Evolutionary conservation across 768 basidiomycete genomes (phyloP).

Genomic region (Strobilomyces echinocephalus): DNA sequence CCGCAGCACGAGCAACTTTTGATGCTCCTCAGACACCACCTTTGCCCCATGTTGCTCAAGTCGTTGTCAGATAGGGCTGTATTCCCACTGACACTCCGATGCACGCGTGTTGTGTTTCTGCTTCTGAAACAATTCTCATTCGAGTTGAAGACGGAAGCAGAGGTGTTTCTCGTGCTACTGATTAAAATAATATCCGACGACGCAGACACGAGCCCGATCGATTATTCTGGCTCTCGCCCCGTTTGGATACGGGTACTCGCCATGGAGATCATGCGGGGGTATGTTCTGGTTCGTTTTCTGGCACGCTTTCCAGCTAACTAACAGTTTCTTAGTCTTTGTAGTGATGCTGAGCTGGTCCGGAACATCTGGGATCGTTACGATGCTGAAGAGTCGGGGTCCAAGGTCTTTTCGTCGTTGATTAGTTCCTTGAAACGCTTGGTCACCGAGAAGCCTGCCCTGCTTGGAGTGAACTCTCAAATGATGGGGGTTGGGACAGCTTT

Average conservation of each 20-base stretch:
- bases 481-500: slow-evolving; percentile 65
- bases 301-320: neutral
- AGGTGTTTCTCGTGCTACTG: slow-evolving; percentile 77
- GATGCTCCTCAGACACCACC: slow-evolving; percentile 81
- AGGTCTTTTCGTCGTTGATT: slow-evolving; percentile 73
- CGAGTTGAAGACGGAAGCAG: slow-evolving; percentile 77
- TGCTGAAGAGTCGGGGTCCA: slow-evolving; percentile 52
- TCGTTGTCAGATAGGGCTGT: slow-evolving; percentile 74
- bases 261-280: slow-evolving; percentile 82
- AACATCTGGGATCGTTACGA: slow-evolving; percentile 80
- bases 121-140: slow-evolving; percentile 86
- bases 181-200: slow-evolving; percentile 63
- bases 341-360: slow-evolving; percentile 72
- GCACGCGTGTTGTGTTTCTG: slow-evolving; percentile 90
- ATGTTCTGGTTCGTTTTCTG: neutral
- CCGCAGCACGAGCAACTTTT: slow-evolving; percentile 75
- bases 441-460: slow-evolving; percentile 80
- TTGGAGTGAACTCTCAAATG: slow-evolving; percentile 79
- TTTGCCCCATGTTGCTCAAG: slow-evolving; percentile 86
- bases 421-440: slow-evolving; percentile 81
- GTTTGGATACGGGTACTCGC: slow-evolving; percentile 88
- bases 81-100: slow-evolving; percentile 86
- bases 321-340: slow-evolving; percentile 54
- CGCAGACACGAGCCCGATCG: slow-evolving; percentile 24
- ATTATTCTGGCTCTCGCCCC: slow-evolving; percentile 43